Percentiles rank a stretch among this genome's conserved stretches.
Conservation (phyloP, 768 basidiomycete species). For the Boletus sensibilis region DNA sequence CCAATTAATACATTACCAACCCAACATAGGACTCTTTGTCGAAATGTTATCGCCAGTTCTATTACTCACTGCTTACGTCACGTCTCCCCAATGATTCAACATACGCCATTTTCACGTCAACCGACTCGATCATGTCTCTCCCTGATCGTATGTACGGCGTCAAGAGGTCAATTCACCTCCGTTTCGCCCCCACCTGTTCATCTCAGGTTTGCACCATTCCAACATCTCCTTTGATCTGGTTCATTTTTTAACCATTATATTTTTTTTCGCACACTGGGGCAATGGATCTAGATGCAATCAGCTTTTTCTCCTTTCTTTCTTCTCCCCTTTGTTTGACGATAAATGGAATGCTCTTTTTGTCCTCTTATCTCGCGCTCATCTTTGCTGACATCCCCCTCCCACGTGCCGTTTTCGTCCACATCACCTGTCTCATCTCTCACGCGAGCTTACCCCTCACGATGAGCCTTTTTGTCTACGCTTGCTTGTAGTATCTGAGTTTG, state of each 20-base stretch:
- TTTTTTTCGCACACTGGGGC: neutral
- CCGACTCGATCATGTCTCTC: neutral
- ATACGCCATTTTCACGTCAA: neutral
- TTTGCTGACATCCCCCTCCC: neutral
- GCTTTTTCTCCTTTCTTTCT: neutral
- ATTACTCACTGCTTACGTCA: constrained; percentile 9
- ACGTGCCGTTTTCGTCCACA: neutral
- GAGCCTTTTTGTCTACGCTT: neutral
- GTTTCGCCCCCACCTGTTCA: neutral
- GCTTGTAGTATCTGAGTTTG: constrained; percentile 8
- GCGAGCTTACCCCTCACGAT: neutral
- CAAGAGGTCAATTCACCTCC: neutral
- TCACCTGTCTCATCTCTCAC: neutral
- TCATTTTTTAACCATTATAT: constrained; percentile 2
- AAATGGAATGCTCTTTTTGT: neutral
- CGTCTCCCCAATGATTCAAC: constrained; percentile 4
- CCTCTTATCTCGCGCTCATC: neutral
- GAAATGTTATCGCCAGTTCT: constrained; percentile 15
- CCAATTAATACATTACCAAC: constrained; percentile 4
- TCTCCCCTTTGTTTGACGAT: neutral
- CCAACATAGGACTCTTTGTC: constrained; percentile 9
- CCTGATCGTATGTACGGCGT: neutral
- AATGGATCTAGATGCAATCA: constrained; percentile 16
- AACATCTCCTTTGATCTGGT: neutral
- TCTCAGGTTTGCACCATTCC: neutral